Evolutionary conservation across 345 rosid genomes (phyloP).

Genomic region (Syzygium jambos): DNA sequence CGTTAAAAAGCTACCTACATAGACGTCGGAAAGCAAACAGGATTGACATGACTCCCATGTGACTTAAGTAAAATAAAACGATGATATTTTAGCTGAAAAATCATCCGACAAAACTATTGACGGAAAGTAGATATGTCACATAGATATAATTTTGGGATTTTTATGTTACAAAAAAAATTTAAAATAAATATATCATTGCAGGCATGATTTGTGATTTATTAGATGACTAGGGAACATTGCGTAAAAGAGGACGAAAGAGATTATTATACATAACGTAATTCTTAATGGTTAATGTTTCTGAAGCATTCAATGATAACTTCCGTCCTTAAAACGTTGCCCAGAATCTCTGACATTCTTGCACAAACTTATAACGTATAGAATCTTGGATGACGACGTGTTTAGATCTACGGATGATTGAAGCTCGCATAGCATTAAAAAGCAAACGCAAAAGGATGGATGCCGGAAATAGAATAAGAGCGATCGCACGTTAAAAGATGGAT

Average conservation of each 20-base stretch:
- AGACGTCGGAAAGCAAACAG: too few relatives aligned
- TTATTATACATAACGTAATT: neutral
- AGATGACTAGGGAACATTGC: neutral
- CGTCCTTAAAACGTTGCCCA: neutral
- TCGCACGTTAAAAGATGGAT: neutral
- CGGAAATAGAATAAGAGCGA: neutral
- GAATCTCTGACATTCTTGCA: neutral
- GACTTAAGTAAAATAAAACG: too few relatives aligned
- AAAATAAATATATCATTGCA: too few relatives aligned
- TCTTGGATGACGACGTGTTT: neutral
- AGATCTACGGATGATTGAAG: neutral
- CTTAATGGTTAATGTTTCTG: accelerated
- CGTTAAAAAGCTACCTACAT: too few relatives aligned
- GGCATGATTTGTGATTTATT: neutral
- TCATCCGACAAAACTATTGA: too few relatives aligned
- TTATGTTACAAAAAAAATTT: too few relatives aligned
- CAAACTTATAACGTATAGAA: neutral
- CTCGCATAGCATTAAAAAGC: neutral
- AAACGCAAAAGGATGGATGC: neutral
- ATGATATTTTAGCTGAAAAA: too few relatives aligned
- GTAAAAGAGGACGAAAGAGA: accelerated
- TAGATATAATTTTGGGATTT: too few relatives aligned
- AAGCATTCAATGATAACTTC: neutral
- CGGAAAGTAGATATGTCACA: too few relatives aligned
- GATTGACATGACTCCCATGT: too few relatives aligned